phyloP scores from a whole-genome alignment of 768 basidiomycete species.

The Agaricus blazei region DNA sequence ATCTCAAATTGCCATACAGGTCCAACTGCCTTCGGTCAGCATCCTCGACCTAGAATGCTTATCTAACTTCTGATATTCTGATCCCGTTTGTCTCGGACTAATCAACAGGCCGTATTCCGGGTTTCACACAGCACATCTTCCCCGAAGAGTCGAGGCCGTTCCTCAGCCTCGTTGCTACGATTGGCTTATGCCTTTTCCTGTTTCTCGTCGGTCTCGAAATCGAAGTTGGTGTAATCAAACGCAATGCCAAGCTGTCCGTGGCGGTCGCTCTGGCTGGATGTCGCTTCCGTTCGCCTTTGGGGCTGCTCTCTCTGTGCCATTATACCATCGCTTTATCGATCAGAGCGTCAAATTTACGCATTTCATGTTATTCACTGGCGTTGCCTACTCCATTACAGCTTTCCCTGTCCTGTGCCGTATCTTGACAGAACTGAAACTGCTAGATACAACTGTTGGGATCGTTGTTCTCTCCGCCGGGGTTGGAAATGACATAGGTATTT shows the following conservation, averaged over 20 bases:
- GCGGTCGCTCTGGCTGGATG: conserved; percentile 78
- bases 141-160: conserved; percentile 66
- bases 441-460: conserved; percentile 90
- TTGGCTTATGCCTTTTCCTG: conserved; percentile 83
- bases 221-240: conserved; percentile 71
- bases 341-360: conserved; percentile 67
- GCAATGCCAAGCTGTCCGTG: conserved; percentile 63
- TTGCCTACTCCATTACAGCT: conserved; percentile 85
- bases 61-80: neutral
- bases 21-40: conserved; percentile 43
- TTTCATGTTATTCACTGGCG: conserved; percentile 93
- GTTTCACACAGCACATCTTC: conserved; percentile 85
- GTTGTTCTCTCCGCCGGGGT: conserved; percentile 92
- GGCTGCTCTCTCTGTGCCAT: conserved; percentile 50
- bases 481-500: conserved; percentile 67
- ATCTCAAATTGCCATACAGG: conserved; percentile 16
- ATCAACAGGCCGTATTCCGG: conserved; percentile 68
- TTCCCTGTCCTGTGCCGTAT: conserved; percentile 86
- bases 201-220: conserved; percentile 95
- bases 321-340: conserved; percentile 76
- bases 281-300: conserved; percentile 85
- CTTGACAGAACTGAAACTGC: conserved; percentile 83
- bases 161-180: conserved; percentile 82
- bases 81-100: neutral
- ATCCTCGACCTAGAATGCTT: neutral